A percentile compares a stretch with the other conserved stretches of the same genome.
Evolutionary conservation across 108 stramenopile species (phyloP).

Genomic region (Fragilaria crotonensis): DNA sequence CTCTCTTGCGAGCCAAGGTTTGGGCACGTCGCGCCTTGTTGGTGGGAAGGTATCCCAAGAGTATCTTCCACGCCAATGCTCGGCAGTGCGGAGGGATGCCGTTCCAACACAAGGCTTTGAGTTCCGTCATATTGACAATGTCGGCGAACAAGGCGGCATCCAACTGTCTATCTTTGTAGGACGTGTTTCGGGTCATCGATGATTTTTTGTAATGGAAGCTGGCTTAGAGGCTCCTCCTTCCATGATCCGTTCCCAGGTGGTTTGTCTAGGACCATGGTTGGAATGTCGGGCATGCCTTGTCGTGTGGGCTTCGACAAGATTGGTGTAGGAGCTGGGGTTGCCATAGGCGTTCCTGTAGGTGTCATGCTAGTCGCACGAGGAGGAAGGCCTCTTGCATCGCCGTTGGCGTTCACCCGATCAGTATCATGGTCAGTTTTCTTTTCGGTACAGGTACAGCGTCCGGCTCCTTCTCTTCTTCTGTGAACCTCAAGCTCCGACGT

Average conservation of each 20-base stretch:
- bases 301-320: not conserved
- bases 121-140: conserved; percentile 54
- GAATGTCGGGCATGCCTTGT: not conserved
- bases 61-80: conserved; percentile 65
- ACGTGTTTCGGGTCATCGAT: conserved; percentile 17
- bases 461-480: conserved; percentile 36
- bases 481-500: conserved; percentile 49
- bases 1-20: conserved; percentile 60
- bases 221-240: not conserved
- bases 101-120: conserved; percentile 72
- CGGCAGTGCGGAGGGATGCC: conserved; percentile 68
- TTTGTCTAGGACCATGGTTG: not conserved
- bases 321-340: not conserved
- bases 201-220: not conserved
- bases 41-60: conserved; percentile 75
- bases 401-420: conserved; percentile 3
- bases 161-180: conserved; percentile 58
- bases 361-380: not conserved
- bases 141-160: conserved; percentile 40
- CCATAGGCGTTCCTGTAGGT: conserved; percentile 2
- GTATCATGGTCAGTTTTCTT: not conserved
- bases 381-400: not conserved
- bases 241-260: not conserved
- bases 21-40: conserved; percentile 48
- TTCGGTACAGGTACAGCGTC: conserved; percentile 9